Base-by-base conservation (phyloP, 257 asterid genomes). In the Ehretia macrophylla region DNA sequence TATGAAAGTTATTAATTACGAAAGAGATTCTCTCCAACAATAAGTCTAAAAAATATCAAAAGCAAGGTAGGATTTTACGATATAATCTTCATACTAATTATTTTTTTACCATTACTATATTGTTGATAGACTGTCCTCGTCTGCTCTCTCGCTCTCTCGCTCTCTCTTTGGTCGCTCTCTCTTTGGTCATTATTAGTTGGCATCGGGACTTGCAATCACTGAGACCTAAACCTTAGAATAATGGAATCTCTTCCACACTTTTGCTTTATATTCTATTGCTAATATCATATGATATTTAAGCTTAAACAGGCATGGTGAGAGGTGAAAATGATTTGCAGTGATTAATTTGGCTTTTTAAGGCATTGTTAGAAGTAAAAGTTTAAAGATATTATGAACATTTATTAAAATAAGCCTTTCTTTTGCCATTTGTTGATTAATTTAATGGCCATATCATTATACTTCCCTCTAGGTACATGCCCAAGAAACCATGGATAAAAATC, bases 121-220 rank as follows among this genome's bases (percentile, higher is more conserved):
- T n/a, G n/a, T n/a, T n/a, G n/a, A n/a, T n/a, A n/a, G n/a, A n/a
- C n/a, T n/a, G n/a, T n/a, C n/a, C n/a, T n/a, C n/a, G n/a, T n/a
- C n/a, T n/a, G n/a, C n/a, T n/a, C n/a, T n/a, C n/a, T n/a, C n/a
- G n/a, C n/a, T n/a, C n/a, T n/a, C n/a, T n/a, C n/a, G n/a, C n/a
- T n/a, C n/a, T n/a, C n/a, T n/a, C n/a, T n/a, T n/a, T n/a, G n/a
- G n/a, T n/a, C n/a, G n/a, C n/a, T 79, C 46, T 63, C 73, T 70
- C 81, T 58, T 47, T 51, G 74, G 85, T 66, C 80, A 82, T 75
- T 72, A 80, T 73, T 84, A 75, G 90, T 75, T 80, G 90, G 83
- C 84, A 69, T 84, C 17, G 96, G 85, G 73, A 84, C 77, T 84
- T 82, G 88, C 72, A 80, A 56, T 66, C 79, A 69, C 85, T 72